These are phyloP conservation scores for Metarhizium rileyi DNA, from an alignment of 2,329 filamentous ascomycete species.

Conservation along the genomic window DNA sequence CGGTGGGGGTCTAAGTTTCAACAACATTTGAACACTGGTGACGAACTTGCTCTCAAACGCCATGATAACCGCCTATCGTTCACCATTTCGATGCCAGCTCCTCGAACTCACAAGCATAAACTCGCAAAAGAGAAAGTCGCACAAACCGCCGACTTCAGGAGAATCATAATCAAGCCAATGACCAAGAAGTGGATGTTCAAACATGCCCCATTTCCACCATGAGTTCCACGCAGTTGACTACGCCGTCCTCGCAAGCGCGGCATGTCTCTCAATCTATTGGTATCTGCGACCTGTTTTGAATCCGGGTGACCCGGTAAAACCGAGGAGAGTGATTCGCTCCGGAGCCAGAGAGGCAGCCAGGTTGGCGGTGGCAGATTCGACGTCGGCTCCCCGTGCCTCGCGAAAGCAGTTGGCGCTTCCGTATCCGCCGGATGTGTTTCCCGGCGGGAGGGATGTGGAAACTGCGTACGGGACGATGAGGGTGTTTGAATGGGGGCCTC, in stretches of 20 bases:
- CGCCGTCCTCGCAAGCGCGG: slow-evolving; percentile 12
- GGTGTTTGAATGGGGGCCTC: slow-evolving; percentile 74
- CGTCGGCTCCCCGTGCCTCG: background rate
- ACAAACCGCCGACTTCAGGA: too few species aligned
- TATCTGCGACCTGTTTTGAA: slow-evolving; percentile 16
- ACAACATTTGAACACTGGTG: too few species aligned
- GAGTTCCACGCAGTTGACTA: slow-evolving; percentile 6
- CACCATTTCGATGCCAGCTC: too few species aligned
- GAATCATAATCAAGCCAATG: too few species aligned
- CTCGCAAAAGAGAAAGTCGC: background rate
- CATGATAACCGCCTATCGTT: too few species aligned
- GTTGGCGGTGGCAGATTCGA: background rate
- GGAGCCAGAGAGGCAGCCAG: slow-evolving; percentile 3
- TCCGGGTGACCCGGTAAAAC: slow-evolving; percentile 5
- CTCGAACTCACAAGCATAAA: background rate
- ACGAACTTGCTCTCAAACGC: too few species aligned
- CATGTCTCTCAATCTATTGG: slow-evolving; percentile 27
- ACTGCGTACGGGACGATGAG: slow-evolving; percentile 62
- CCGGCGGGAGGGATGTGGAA: slow-evolving; percentile 57
- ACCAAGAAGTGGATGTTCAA: background rate
- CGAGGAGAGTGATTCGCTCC: slow-evolving; percentile 1
- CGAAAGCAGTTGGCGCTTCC: slow-evolving; percentile 24
- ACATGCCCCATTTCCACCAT: slow-evolving; percentile 6
- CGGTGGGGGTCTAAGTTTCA: background rate
- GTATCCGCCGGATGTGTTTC: slow-evolving; percentile 62